Conservation (phyloP, 345 rosid genomes). For the Ricinus communis region DNA sequence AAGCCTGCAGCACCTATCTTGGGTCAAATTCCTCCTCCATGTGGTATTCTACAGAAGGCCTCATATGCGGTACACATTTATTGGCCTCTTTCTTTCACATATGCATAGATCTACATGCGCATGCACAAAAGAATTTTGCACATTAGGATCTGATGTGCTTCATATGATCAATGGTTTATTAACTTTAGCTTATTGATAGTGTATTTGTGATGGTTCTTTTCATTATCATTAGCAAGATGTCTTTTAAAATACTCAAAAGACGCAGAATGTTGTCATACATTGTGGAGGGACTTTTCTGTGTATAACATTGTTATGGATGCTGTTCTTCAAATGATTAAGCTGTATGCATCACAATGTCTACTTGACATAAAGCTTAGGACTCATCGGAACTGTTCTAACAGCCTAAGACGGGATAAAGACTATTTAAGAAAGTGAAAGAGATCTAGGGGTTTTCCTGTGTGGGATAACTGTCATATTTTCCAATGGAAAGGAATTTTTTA, state of each 20-base stretch:
- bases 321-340: neutral
- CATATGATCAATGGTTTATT: neutral
- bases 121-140: neutral
- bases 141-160: conserved; percentile 2
- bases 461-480: neutral
- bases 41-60: conserved; percentile 45
- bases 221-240: neutral
- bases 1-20: conserved; percentile 51
- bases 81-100: conserved; percentile 8
- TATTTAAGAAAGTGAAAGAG: neutral
- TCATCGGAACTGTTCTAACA: neutral
- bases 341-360: neutral
- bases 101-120: neutral
- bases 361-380: conserved; percentile 4
- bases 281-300: neutral
- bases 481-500: neutral
- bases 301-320: neutral
- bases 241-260: neutral
- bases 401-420: neutral
- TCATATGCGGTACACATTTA: conserved; percentile 51
- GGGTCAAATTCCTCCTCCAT: conserved; percentile 52
- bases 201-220: neutral
- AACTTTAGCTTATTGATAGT: neutral
- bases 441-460: too few species aligned
- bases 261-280: neutral